Evolutionary conservation across 2,329 filamentous ascomycete genomes (phyloP).

Genomic region (Claviceps pazoutovae): DNA sequence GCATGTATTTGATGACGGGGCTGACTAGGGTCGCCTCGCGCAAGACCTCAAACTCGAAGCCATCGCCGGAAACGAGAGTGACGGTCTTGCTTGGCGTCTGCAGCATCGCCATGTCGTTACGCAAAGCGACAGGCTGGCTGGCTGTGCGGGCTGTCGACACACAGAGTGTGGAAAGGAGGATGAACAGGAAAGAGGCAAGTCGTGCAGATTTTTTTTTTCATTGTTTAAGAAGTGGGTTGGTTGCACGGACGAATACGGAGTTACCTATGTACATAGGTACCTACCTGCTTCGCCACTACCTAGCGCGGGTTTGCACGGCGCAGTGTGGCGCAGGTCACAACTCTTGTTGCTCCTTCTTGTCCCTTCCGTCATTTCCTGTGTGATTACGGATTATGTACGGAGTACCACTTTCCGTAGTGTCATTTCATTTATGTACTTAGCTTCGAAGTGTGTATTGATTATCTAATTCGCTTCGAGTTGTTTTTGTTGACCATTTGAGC

Average conservation of each 20-base stretch:
- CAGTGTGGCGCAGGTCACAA: background rate
- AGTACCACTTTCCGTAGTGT: too few relatives aligned
- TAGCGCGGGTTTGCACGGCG: background rate
- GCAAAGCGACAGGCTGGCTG: slow-evolving; percentile 1
- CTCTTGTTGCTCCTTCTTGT: too few relatives aligned
- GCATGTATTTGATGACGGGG: slow-evolving; percentile 59
- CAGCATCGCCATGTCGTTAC: slow-evolving; percentile 10
- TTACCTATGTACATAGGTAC: background rate
- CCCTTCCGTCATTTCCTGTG: too few relatives aligned
- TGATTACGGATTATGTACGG: too few relatives aligned
- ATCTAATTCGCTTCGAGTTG: too few relatives aligned
- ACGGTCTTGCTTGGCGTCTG: slow-evolving; percentile 48
- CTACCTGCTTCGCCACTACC: background rate
- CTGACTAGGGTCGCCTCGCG: slow-evolving; percentile 58
- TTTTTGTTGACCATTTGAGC: too few relatives aligned
- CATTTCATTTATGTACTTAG: too few relatives aligned
- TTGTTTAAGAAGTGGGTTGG: background rate
- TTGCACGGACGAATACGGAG: background rate
- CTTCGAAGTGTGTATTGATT: too few relatives aligned
- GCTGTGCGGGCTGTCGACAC: background rate
- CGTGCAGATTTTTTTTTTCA: background rate
- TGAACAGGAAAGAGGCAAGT: background rate
- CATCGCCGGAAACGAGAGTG: slow-evolving; percentile 62
- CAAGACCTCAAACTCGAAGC: slow-evolving; percentile 62
- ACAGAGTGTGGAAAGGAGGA: background rate